These are phyloP conservation scores for Blastobotrys persicus DNA, from an alignment of 1,139 yeast species.

Conservation along the genomic window DNA sequence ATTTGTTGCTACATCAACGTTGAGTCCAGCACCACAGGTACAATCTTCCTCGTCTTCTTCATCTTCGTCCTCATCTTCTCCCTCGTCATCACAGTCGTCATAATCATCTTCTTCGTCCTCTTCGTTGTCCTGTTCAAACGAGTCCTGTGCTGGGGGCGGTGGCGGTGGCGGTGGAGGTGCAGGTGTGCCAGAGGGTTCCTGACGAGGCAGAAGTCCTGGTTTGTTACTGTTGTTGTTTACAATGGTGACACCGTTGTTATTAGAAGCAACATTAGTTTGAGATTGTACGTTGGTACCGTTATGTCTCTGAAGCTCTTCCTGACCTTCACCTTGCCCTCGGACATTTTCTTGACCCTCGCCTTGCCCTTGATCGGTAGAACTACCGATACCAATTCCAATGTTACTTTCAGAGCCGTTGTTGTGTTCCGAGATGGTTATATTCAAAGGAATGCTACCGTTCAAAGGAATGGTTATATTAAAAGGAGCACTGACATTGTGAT, in stretches of 20 bases:
- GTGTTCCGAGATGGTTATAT: no score
- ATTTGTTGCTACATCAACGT: neutral
- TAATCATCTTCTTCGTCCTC: no score
- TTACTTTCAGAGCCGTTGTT: no score
- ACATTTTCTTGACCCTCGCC: neutral
- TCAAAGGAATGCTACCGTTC: no score
- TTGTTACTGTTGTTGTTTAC: neutral
- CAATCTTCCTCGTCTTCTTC: neutral
- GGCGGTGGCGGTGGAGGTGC: neutral
- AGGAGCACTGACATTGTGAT: no score
- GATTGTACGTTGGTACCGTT: conserved; percentile 1
- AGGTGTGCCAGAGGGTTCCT: neutral
- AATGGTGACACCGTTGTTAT: neutral
- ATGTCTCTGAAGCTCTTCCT: neutral
- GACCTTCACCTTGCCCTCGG: neutral
- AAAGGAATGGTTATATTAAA: no score
- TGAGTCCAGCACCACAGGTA: neutral
- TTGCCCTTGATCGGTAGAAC: no score
- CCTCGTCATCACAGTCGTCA: no score
- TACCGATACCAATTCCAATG: no score
- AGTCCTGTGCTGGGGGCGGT: neutral
- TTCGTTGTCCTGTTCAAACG: neutral
- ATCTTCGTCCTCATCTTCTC: neutral
- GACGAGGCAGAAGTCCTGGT: neutral
- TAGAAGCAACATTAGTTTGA: neutral